phyloP scores from a whole-genome alignment of 1,284 basidiomycete species.

The Gomphus sp. region DNA sequence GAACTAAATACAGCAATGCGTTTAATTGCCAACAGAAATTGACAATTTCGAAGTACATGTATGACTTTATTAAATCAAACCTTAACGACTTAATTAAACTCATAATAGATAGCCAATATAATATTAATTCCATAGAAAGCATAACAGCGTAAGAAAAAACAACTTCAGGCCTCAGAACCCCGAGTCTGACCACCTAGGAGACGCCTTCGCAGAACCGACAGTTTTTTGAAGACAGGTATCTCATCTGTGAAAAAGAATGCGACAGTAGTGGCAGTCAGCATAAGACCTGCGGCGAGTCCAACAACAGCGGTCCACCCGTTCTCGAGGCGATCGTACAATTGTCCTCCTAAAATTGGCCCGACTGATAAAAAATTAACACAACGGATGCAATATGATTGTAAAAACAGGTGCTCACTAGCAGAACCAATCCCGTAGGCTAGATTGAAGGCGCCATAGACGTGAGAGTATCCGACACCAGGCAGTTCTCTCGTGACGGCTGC shows the following conservation, averaged over 20 bases:
- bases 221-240: not conserved
- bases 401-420: slow-evolving; percentile 26
- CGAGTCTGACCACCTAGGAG: not conserved
- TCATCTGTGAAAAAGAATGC: slow-evolving; percentile 13
- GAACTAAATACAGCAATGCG: not conserved
- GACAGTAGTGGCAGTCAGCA: slow-evolving; percentile 30
- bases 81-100: not conserved
- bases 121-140: not conserved
- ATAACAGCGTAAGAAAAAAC: too few relatives aligned
- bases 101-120: not conserved
- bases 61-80: not conserved
- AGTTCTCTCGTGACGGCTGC: slow-evolving; percentile 45
- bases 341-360: slow-evolving; percentile 57
- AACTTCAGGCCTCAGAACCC: not conserved
- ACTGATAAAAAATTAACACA: slow-evolving; percentile 27
- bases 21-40: not conserved
- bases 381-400: not conserved
- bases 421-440: slow-evolving; percentile 57
- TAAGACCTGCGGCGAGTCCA: slow-evolving; percentile 33
- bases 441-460: slow-evolving; percentile 62
- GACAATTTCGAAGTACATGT: not conserved
- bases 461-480: slow-evolving; percentile 60
- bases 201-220: not conserved
- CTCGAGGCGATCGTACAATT: slow-evolving; percentile 48
- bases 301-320: slow-evolving; percentile 51